Conservation (phyloP, 1,284 basidiomycete genomes). For the Rhodofomes roseus region DNA sequence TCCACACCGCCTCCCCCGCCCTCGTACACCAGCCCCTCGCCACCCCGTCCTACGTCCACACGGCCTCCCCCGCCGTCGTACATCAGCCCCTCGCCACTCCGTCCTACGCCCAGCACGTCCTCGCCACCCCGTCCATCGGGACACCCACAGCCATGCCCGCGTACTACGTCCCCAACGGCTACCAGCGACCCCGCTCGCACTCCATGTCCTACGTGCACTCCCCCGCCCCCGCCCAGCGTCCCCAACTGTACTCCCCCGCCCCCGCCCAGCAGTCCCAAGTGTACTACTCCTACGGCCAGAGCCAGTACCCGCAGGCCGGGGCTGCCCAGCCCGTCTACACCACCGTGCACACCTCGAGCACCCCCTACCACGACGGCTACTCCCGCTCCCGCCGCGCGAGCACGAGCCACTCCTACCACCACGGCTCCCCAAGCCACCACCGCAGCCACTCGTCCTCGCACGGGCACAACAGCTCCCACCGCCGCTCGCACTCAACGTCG, state of each 20-base stretch:
- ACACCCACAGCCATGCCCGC: slow-evolving; percentile 4
- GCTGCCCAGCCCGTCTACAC: slow-evolving; percentile 1
- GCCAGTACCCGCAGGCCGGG: neutral
- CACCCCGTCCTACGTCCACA: neutral
- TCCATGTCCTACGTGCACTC: slow-evolving; percentile 3
- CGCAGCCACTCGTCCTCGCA: slow-evolving; percentile 9
- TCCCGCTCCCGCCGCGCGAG: slow-evolving; percentile 18
- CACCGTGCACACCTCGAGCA: slow-evolving; percentile 6
- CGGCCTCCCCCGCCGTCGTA: neutral
- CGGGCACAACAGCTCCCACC: slow-evolving; percentile 8
- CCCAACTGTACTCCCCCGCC: slow-evolving; percentile 7
- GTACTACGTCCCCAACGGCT: slow-evolving; percentile 5
- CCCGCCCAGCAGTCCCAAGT: slow-evolving; percentile 5
- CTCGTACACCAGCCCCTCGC: neutral
- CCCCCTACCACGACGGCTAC: slow-evolving; percentile 13
- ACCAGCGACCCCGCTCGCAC: slow-evolving; percentile 9
- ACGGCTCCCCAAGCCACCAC: slow-evolving; percentile 13
- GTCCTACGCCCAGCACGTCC: neutral
- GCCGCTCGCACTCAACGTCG: slow-evolving; percentile 20
- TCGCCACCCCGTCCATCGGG: neutral
- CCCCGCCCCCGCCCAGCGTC: neutral
- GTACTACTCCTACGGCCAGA: slow-evolving; percentile 1
- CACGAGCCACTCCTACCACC: slow-evolving; percentile 13
- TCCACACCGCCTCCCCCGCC: neutral
- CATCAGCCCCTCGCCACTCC: slow-evolving; percentile 2